Evolutionary conservation across 345 rosid genomes (phyloP), one percentile per base, ranked within the genome.

Genomic region (Lepidium aucheri): DNA sequence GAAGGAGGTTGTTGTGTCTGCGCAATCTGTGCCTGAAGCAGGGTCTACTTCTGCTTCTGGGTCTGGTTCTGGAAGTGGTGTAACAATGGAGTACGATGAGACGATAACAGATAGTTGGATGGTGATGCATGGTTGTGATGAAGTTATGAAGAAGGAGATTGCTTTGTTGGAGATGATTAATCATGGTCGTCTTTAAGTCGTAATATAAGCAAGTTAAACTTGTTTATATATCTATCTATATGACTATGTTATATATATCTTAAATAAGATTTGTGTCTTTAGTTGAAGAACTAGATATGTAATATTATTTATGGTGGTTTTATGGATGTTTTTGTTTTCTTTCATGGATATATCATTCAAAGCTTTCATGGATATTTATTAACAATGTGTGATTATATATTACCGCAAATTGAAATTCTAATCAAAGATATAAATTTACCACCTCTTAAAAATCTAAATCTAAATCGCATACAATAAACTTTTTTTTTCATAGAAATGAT

Each of bases 71-170:
- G 36, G 55, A 28, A 51, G 49, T 65, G 77, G 57, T 60, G 46
- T 57, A 13, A 58, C 54, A 6, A 8, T 26, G 0, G 77, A 74
- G 44, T 2, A 28, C 53, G 63, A 74, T 67, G 77, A 74, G 41
- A 17, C 67, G 0, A 60, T 74, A 67, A 53, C 68, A 3, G 77
- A 74, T 60, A 74, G 64, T 0, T 74, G 68, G 73, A 74, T 74
- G 77, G 30, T 74, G 33, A 74, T 74, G 77, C 63, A 74, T 67
- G 73, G 77, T 0, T 74, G 77, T 12, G 77, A 74, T 67, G 73
- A 74, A 60, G 42, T 74, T 45, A 67, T 66, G 38, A 28, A 60
- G 77, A 74, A 45, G 3, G 77, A 74, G 39, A 74, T 74, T 38
- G 77, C 77, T 53, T 39, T 67, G 51, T 17, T 74, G 6, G 68